These are phyloP conservation scores for Hypoxylon intermedium DNA, from an alignment of 495 filamentous ascomycete genomes.

Conservation along the genomic window DNA sequence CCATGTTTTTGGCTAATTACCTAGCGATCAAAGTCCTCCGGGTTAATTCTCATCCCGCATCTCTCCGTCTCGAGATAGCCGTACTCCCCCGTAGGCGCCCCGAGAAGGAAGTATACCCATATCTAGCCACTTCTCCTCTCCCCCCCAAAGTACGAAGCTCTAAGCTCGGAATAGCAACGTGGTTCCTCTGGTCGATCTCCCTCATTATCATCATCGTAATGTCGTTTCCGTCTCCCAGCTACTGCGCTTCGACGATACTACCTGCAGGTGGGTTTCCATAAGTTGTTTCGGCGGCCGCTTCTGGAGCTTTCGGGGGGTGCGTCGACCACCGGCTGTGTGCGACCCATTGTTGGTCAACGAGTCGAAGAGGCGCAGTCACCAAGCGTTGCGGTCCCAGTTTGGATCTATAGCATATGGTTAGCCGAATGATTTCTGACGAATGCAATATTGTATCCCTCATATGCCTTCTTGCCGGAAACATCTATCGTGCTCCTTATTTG, in stretches of 20 bases:
- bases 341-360: slow-evolving; percentile 41
- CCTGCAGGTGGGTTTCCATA: slow-evolving; percentile 41
- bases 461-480: no score
- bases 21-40: background rate
- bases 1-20: slow-evolving; percentile 2
- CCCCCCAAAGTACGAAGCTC: background rate
- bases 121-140: background rate
- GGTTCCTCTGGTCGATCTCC: background rate
- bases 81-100: background rate
- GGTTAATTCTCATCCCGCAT: background rate
- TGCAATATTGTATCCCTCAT: no score
- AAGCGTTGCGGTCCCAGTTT: slow-evolving; percentile 81
- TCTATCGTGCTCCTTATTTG: no score
- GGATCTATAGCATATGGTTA: slow-evolving; percentile 59
- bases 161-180: background rate
- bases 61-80: background rate
- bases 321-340: slow-evolving; percentile 31
- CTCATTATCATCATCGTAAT: slow-evolving; percentile 27
- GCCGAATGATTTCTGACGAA: slow-evolving; percentile 30
- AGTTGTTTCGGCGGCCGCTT: slow-evolving; percentile 53
- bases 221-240: slow-evolving; percentile 33
- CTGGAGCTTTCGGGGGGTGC: slow-evolving; percentile 54
- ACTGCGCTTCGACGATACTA: slow-evolving; percentile 32
- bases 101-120: background rate
- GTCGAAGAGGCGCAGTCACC: slow-evolving; percentile 59